Conservation (phyloP, 768 basidiomycete species). For the Hypsizygus marmoreus region DNA sequence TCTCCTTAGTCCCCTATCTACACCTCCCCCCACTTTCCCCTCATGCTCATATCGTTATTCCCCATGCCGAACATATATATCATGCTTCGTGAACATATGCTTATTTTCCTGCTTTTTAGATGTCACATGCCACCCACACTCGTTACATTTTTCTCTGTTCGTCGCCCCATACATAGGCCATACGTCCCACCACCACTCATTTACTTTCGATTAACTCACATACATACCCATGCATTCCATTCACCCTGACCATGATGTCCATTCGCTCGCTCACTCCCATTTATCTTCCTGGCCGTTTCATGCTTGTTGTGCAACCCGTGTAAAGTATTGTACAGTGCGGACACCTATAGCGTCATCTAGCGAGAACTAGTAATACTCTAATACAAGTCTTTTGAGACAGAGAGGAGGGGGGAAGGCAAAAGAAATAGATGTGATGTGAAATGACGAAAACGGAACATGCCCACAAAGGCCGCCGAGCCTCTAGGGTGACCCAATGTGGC, state of each 20-base stretch:
- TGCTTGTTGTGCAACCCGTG: constrained; percentile 25
- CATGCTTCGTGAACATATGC: constrained; percentile 16
- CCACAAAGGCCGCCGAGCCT: not conserved
- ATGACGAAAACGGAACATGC: too few relatives aligned
- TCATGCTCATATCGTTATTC: not conserved
- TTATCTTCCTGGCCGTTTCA: constrained; percentile 15
- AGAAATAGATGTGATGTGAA: too few relatives aligned
- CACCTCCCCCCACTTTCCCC: not conserved
- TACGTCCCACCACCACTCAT: constrained; percentile 13
- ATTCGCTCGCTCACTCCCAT: constrained; percentile 7
- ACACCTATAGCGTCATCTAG: constrained; percentile 24
- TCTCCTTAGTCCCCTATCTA: not conserved
- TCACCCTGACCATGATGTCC: not conserved
- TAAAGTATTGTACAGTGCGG: constrained; percentile 33
- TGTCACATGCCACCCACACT: constrained; percentile 13
- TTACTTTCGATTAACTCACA: constrained; percentile 5
- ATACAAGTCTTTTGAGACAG: constrained; percentile 14
- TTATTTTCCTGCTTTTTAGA: constrained; percentile 11
- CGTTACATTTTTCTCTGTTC: constrained; percentile 13
- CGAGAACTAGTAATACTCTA: constrained; percentile 23
- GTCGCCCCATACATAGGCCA: constrained; percentile 7
- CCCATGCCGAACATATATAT: not conserved
- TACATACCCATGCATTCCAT: constrained; percentile 7
- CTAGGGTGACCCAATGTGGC: not conserved
- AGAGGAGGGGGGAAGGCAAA: constrained; percentile 2